These are phyloP conservation scores for Tylopilus intermedius DNA, from an alignment of 768 basidiomycete genomes.

Conservation along the genomic window DNA sequence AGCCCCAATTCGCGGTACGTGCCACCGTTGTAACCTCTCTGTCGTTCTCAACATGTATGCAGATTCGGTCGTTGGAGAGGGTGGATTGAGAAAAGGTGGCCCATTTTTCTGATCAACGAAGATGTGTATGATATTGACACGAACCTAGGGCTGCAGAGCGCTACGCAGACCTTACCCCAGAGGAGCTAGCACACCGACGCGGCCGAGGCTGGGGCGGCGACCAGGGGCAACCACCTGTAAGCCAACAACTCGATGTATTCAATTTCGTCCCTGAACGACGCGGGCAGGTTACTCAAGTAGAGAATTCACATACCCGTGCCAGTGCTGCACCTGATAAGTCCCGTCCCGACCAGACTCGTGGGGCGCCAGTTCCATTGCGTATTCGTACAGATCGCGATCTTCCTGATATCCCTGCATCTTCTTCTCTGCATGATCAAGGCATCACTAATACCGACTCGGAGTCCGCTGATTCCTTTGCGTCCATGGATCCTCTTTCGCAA, in stretches of 20 bases:
- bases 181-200: constrained; percentile 52
- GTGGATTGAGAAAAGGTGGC: constrained; percentile 85
- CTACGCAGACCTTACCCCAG: constrained; percentile 59
- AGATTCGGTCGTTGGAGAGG: constrained; percentile 84
- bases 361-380: constrained; percentile 29
- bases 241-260: background rate
- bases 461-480: constrained; percentile 11
- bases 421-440: constrained; percentile 6
- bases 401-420: constrained; percentile 17
- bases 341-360: constrained; percentile 10
- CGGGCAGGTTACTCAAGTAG: constrained; percentile 15
- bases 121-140: constrained; percentile 1
- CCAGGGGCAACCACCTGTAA: constrained; percentile 16
- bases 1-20: constrained; percentile 78
- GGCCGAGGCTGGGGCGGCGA: constrained; percentile 68
- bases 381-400: constrained; percentile 43
- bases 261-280: constrained; percentile 4
- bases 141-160: constrained; percentile 72
- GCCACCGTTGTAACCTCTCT: constrained; percentile 1
- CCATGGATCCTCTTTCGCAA: constrained; percentile 25
- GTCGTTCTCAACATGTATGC: constrained; percentile 3
- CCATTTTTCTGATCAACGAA: background rate
- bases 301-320: constrained; percentile 1
- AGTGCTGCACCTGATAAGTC: constrained; percentile 3
- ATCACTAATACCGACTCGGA: background rate